Base-by-base conservation (phyloP, 768 basidiomycete species). In the Dacryopinax primogenitus region DNA sequence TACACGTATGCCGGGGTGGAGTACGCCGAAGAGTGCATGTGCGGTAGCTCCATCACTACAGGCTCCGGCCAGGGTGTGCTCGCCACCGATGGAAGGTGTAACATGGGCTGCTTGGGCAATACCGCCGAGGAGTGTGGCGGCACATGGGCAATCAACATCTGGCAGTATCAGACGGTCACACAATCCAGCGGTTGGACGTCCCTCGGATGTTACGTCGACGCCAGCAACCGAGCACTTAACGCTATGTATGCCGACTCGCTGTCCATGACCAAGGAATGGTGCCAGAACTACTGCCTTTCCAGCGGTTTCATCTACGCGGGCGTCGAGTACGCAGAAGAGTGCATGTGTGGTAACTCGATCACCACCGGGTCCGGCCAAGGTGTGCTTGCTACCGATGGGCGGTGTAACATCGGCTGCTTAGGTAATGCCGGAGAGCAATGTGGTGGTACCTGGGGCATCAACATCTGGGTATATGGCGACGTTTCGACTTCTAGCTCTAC, bases 241-340 rank as follows among this genome's bases (percentile, higher is more conserved):
- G 21, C 26, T 30, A 26, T 32, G 30, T 58, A 26, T 18, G 30
- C 51, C 26, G 26, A 58, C 26, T 28, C 51, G 13, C 3, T 18
- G 11, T 58, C 51, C 13, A 64, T 68, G 63, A 68, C 68, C 18
- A 45, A 66, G 61, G 66, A 65, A 26, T 66, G 64, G 41, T 68
- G 68, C 66, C 63, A 66, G 26, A 68, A 68, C 36, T 64, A 64
- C 61, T 68, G 68, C 63, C 62, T 61, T n/a, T 33, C 44, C 16
- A 35, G 37, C 4, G 63, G 63, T 2, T 62, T 32, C 34, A 34
- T 45, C 28, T 68, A 64, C 63, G 68, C 68, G 13, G 68, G 68
- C 7, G 34, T 66, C 33, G 66, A 68, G 66, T 47, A 62, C 63
- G 28, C 44, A 37, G 64, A 64, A 21, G 32, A 34, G 61, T 68